phyloP scores from a whole-genome alignment of 306 rosid genomes.

The Hylodesmum podocarpum region DNA sequence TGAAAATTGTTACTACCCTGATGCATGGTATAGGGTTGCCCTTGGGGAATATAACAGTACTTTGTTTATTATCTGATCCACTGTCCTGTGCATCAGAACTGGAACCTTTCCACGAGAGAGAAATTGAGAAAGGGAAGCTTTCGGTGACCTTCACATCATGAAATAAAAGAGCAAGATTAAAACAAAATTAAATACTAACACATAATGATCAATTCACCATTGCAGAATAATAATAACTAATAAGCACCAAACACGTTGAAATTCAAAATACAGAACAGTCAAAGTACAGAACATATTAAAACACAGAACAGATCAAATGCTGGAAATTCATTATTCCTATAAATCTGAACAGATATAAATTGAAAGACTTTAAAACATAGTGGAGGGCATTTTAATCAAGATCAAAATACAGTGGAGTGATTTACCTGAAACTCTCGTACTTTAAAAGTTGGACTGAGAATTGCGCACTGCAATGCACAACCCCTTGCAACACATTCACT shows the following conservation, averaged over 20 bases:
- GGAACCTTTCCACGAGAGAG: conserved; percentile 81
- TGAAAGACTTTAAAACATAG: background rate
- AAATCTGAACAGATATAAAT: background rate
- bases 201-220: background rate
- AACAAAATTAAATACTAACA: background rate
- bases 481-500: conserved; percentile 97
- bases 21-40: conserved; percentile 79
- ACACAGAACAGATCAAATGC: background rate
- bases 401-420: background rate
- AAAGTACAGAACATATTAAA: background rate
- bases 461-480: conserved; percentile 91
- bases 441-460: conserved; percentile 95
- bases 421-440: conserved; percentile 91
- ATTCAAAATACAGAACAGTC: background rate
- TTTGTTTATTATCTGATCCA: conserved; percentile 54
- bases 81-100: conserved; percentile 66
- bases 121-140: conserved; percentile 74
- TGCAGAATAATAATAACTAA: background rate
- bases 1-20: conserved; percentile 72
- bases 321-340: background rate
- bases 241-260: background rate
- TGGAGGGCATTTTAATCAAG: background rate
- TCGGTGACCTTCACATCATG: conserved; percentile 65
- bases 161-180: background rate
- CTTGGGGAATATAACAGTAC: conserved; percentile 71